These are phyloP conservation scores for Cyclocybe cylindracea DNA, from an alignment of 768 basidiomycete genomes.

Conservation along the genomic window DNA sequence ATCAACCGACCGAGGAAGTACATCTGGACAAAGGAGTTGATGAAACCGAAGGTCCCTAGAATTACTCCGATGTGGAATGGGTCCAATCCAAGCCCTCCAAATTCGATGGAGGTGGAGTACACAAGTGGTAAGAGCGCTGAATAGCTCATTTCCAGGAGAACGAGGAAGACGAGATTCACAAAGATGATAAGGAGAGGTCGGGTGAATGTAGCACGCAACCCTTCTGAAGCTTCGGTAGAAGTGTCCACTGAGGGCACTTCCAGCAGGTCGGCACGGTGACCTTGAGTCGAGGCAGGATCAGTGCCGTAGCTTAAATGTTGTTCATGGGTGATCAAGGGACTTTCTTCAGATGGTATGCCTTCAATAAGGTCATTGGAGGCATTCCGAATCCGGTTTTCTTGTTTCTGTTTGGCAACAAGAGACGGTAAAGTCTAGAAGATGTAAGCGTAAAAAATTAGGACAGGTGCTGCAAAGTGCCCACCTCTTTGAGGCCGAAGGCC, in stretches of 20 bases:
- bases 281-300: background rate
- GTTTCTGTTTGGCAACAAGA: slow-evolving; percentile 13
- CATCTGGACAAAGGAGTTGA: slow-evolving; percentile 16
- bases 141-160: slow-evolving; percentile 38
- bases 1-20: slow-evolving; percentile 17
- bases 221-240: slow-evolving; percentile 10
- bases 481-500: slow-evolving; percentile 44
- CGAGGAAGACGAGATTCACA: slow-evolving; percentile 34
- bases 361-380: background rate
- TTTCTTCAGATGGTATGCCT: slow-evolving; percentile 3
- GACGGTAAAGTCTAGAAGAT: slow-evolving; percentile 32
- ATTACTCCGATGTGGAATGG: slow-evolving; percentile 63
- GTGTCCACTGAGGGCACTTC: background rate
- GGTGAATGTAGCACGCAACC: slow-evolving; percentile 24
- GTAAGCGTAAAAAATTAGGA: background rate
- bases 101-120: slow-evolving; percentile 57
- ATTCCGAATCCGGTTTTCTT: background rate
- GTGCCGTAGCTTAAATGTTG: slow-evolving; percentile 12
- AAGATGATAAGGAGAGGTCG: slow-evolving; percentile 30
- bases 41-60: slow-evolving; percentile 36
- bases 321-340: slow-evolving; percentile 5
- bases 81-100: slow-evolving; percentile 67
- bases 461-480: slow-evolving; percentile 10
- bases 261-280: background rate
- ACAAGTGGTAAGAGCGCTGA: slow-evolving; percentile 41